Base-by-base conservation (phyloP, 108 stramenopile genomes). In the Stephanodiscus triporus region DNA sequence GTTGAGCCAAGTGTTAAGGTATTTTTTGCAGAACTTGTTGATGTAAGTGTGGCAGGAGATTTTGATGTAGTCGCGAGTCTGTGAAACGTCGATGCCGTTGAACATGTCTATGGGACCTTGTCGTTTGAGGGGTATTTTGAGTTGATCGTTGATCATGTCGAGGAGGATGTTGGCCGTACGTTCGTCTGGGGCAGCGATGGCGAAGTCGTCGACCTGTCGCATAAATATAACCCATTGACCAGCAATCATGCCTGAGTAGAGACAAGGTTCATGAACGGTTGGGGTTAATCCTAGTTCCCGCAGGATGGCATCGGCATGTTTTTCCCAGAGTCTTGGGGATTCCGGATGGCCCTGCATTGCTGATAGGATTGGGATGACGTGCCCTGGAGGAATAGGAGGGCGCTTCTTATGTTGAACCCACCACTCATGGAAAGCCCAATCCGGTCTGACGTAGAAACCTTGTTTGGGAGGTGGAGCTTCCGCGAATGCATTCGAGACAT, bases 401-500 rank as follows among this genome's bases (percentile, higher is more conserved):
- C 34, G 49, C 14, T 63, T 65, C 19, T 72, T 42, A 51, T 37
- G 24, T 4, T 58, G 14, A 1, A 24, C 30, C 47, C 66, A 84
- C 85, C 75, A 85, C 16, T 72, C 51, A 10, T 9, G 11, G 65
- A 55, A 85, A 17, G 63, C 63, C 16, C 76, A 66, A 45, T 81
- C 84, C 2, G 73, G 61, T 22, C 30, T 19, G 43, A 81, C 38
- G 65, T 43, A 85, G 43, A 64, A 63, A 6, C 60, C 77, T 43
- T 34, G 29, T 66, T 53, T 27, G 2, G 81, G 85, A 1, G 74
- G 61, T 9, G 76, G 79, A 19, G 80, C 66, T 11, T 67, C 66
- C 5, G 75, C 77, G 47, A 76, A 81, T 9, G 77, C 84, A 70
- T 85, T 75, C 7, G 47, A 49, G 19, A 76, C 80, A 63, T 86